Conservation (phyloP, 257 asterid genomes). For the Ocimum tenuiflorum region DNA sequence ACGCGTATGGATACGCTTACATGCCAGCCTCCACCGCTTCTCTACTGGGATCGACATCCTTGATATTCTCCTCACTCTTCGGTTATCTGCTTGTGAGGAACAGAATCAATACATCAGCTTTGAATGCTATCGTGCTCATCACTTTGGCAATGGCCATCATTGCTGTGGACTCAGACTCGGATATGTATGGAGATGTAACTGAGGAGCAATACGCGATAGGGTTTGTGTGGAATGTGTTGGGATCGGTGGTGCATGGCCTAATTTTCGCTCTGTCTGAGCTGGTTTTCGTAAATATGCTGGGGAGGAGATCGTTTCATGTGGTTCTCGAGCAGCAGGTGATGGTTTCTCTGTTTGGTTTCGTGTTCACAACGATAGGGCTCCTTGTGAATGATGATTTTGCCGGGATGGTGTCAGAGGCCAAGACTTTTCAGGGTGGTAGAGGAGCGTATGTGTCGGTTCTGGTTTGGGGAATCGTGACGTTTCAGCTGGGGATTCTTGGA, state of each 20-base stretch:
- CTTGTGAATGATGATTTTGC: conserved; percentile 45
- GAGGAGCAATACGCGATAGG: conserved; percentile 55
- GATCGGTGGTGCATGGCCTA: conserved; percentile 72
- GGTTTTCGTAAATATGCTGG: conserved; percentile 50
- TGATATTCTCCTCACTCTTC: conserved; percentile 66
- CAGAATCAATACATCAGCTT: conserved; percentile 56
- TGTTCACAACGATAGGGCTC: conserved; percentile 69
- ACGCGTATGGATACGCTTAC: conserved; percentile 86
- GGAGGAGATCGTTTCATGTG: conserved; percentile 73
- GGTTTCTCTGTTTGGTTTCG: conserved; percentile 70
- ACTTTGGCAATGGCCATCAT: conserved; percentile 79
- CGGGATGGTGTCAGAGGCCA: conserved; percentile 59
- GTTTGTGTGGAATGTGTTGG: conserved; percentile 69
- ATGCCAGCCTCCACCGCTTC: conserved; percentile 93
- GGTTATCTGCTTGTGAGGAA: conserved; percentile 72
- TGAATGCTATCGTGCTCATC: conserved; percentile 58
- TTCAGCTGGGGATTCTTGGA: conserved; percentile 82
- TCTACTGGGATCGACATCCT: conserved; percentile 62
- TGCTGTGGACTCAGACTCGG: conserved; percentile 74
- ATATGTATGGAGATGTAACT: conserved; percentile 43
- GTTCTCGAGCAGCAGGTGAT: conserved; percentile 88
- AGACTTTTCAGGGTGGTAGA: conserved; percentile 48
- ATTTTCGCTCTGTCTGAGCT: conserved; percentile 84
- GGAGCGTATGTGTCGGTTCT: conserved; percentile 52
- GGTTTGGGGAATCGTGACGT: conserved; percentile 63